A percentile compares a stretch with the other conserved stretches of the same genome.
Evolutionary conservation across 2,329 filamentous ascomycete species (phyloP).

Genomic region (Xylariaceae sp.): DNA sequence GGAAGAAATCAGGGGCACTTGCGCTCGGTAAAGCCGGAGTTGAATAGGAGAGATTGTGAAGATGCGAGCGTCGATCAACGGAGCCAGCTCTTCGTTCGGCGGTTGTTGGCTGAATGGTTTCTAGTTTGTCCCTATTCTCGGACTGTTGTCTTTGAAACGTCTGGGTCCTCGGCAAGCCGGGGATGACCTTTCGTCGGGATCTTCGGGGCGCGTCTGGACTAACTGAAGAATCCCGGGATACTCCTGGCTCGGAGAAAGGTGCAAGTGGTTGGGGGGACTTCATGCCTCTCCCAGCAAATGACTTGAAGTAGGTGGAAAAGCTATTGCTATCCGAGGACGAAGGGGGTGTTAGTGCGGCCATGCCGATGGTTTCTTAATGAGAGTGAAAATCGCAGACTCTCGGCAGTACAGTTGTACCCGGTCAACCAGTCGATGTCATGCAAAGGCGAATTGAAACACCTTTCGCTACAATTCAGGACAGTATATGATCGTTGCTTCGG

Average conservation of each 20-base stretch:
- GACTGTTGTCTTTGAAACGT: constrained; percentile 82
- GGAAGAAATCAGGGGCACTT: constrained; percentile 45
- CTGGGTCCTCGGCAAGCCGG: constrained; percentile 67
- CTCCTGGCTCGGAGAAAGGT: constrained; percentile 23
- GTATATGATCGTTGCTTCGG: constrained; percentile 19
- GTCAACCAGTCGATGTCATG: constrained; percentile 21
- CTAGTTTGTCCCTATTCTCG: constrained; percentile 68
- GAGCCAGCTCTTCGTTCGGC: constrained; percentile 69
- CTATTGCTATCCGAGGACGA: constrained; percentile 23
- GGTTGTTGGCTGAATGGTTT: constrained; percentile 57
- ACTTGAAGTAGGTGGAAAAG: constrained; percentile 25
- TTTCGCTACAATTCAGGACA: constrained; percentile 16
- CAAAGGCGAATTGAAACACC: constrained; percentile 15
- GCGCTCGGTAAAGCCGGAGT: constrained; percentile 38
- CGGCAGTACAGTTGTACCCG: constrained; percentile 22
- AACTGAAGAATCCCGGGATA: constrained; percentile 23
- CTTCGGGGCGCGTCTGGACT: constrained; percentile 37
- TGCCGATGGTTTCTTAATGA: constrained; percentile 23
- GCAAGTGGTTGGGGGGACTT: constrained; percentile 20
- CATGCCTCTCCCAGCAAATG: constrained; percentile 26
- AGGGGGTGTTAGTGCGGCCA: constrained; percentile 27
- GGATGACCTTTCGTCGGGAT: constrained; percentile 59
- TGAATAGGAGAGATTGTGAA: constrained; percentile 34
- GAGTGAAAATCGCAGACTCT: constrained; percentile 19
- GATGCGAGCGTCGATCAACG: constrained; percentile 47